Conservation (phyloP, 2,329 filamentous ascomycete genomes). For the Calonectria fujianensis region DNA sequence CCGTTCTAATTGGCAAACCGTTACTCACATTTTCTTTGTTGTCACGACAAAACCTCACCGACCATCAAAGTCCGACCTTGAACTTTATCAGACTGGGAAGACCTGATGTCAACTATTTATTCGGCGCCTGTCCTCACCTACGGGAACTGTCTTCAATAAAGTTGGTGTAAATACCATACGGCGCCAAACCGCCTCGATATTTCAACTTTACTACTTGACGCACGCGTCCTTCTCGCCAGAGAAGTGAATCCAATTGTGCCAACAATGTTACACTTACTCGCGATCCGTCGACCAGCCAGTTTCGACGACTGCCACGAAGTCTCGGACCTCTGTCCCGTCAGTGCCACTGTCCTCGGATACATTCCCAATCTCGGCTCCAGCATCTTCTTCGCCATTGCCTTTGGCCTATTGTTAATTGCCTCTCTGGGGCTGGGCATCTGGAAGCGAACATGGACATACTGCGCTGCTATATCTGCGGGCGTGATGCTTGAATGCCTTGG, state of each 20-base stretch:
- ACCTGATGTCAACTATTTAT: constrained; percentile 4
- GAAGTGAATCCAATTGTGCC: neutral
- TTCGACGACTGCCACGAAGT: constrained; percentile 60
- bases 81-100: neutral
- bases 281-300: constrained; percentile 39
- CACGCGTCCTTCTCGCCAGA: neutral
- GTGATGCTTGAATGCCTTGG: constrained; percentile 71
- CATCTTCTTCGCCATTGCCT: constrained; percentile 71
- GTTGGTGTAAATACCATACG: neutral
- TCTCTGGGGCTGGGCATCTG: constrained; percentile 66
- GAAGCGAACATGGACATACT: constrained; percentile 75
- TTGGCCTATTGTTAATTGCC: constrained; percentile 65
- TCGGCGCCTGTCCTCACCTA: neutral
- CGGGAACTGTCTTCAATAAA: neutral
- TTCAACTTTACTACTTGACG: neutral
- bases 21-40: neutral
- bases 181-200: neutral
- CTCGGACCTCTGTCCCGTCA: constrained; percentile 68
- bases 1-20: neutral
- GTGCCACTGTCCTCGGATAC: constrained; percentile 73
- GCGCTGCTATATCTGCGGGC: constrained; percentile 68
- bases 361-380: constrained; percentile 74
- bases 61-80: neutral
- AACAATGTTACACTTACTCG: constrained; percentile 42
- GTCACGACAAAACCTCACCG: neutral